Conservation (phyloP, 2,329 filamentous ascomycete genomes). For the Harringtonia lauricola region DNA sequence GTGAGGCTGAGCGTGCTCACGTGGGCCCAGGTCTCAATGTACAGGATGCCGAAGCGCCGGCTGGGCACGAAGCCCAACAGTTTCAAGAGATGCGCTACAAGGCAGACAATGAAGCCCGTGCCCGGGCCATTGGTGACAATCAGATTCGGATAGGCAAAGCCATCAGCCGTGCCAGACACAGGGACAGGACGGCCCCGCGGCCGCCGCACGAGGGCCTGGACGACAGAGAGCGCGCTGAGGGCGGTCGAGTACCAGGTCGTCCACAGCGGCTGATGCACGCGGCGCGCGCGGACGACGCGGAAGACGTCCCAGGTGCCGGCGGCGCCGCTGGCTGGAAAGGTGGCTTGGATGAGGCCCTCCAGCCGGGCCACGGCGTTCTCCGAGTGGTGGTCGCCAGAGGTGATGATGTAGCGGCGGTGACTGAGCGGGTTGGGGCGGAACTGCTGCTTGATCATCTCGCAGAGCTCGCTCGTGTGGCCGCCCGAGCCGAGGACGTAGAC, state of each 20-base stretch:
- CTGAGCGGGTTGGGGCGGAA: constrained; percentile 37
- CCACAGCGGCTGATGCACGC: constrained; percentile 69
- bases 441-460: constrained; percentile 62
- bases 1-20: constrained; percentile 75
- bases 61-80: constrained; percentile 31
- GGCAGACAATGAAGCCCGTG: constrained; percentile 66
- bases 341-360: constrained; percentile 34
- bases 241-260: constrained; percentile 62
- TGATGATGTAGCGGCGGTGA: constrained; percentile 74
- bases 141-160: constrained; percentile 50
- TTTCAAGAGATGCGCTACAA: constrained; percentile 37
- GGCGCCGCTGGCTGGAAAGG: constrained; percentile 17
- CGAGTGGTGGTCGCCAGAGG: constrained; percentile 65
- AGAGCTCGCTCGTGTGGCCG: constrained; percentile 91
- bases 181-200: constrained; percentile 12
- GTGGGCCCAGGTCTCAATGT: constrained; percentile 87
- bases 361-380: constrained; percentile 52
- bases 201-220: constrained; percentile 20
- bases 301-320: constrained; percentile 50
- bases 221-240: constrained; percentile 38
- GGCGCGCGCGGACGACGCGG: constrained; percentile 63
- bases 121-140: constrained; percentile 84
- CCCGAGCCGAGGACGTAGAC: constrained; percentile 83
- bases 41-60: constrained; percentile 61
- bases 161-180: constrained; percentile 3